Percentiles rank a stretch among this genome's conserved stretches.
Evolutionary conservation across 257 asterid species (phyloP).

Genomic region (Gentiana straminea): DNA sequence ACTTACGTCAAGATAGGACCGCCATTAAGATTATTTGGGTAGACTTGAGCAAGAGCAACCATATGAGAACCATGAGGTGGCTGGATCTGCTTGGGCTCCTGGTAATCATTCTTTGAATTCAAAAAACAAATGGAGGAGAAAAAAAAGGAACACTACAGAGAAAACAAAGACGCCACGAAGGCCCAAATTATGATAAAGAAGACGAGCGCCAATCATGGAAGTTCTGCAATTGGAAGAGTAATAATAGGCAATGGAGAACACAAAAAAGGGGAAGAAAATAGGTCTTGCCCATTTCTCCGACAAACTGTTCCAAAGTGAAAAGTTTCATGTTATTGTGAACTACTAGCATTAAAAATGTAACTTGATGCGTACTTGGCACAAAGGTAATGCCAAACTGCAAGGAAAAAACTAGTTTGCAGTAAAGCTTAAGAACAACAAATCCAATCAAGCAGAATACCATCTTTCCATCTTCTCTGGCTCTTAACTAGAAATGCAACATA

Average conservation of each 20-base stretch:
- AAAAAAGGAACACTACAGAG: constrained; percentile 5
- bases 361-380: neutral
- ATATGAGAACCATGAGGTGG: constrained; percentile 81
- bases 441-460: too few relatives aligned
- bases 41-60: constrained; percentile 63
- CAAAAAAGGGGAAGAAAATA: too few relatives aligned
- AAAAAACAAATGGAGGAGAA: constrained; percentile 1
- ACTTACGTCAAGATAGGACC: constrained; percentile 77
- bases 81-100: constrained; percentile 80
- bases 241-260: too few relatives aligned
- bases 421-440: neutral
- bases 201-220: too few relatives aligned
- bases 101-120: constrained; percentile 32
- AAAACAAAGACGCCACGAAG: constrained; percentile 5
- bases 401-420: neutral
- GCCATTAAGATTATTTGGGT: constrained; percentile 70
- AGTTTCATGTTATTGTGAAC: neutral
- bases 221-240: neutral
- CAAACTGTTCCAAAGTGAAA: neutral
- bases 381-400: neutral
- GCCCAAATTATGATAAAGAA: constrained; percentile 2
- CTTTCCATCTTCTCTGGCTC: too few relatives aligned
- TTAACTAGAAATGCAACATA: too few relatives aligned
- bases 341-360: too few relatives aligned
- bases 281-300: too few relatives aligned